Percentiles rank a stretch among this genome's conserved stretches.
Conservation (phyloP, 108 stramenopile genomes). For the Heterococcus sp. region DNA sequence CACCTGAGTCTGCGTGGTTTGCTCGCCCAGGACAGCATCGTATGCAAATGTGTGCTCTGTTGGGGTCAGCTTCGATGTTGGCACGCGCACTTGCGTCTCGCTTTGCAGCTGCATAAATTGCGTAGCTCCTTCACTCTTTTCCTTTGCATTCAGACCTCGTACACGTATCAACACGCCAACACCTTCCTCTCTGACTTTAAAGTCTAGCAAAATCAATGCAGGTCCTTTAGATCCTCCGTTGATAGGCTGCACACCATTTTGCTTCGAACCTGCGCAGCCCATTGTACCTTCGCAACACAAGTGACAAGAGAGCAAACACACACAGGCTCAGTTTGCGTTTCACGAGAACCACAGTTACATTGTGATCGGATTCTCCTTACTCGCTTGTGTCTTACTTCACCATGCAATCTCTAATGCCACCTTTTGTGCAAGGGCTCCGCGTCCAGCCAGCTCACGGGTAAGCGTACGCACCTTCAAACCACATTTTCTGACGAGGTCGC, state of each 20-base stretch:
- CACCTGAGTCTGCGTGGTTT: slow-evolving; percentile 17
- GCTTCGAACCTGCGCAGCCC: too few species aligned
- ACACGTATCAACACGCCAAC: slow-evolving; percentile 37
- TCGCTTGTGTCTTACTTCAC: too few species aligned
- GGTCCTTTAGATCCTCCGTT: background rate
- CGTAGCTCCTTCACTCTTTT: slow-evolving; percentile 4
- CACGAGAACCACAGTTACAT: too few species aligned
- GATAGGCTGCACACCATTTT: too few species aligned
- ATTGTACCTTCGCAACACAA: too few species aligned
- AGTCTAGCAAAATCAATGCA: background rate
- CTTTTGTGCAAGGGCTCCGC: background rate
- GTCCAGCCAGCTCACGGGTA: background rate
- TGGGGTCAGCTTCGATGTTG: slow-evolving; percentile 24
- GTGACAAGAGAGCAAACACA: too few species aligned
- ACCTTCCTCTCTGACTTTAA: slow-evolving; percentile 21
- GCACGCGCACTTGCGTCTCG: slow-evolving; percentile 37
- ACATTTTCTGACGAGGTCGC: too few species aligned
- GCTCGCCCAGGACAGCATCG: slow-evolving; percentile 28
- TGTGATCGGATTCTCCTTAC: too few species aligned
- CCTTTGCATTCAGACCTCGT: background rate
- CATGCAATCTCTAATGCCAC: too few species aligned
- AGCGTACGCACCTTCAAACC: too few species aligned
- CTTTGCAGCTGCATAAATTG: slow-evolving; percentile 3
- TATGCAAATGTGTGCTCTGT: slow-evolving; percentile 18
- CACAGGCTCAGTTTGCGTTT: too few species aligned